Evolutionary conservation across 1,284 basidiomycete species (phyloP).

Genomic region (Rhodofomes roseus): DNA sequence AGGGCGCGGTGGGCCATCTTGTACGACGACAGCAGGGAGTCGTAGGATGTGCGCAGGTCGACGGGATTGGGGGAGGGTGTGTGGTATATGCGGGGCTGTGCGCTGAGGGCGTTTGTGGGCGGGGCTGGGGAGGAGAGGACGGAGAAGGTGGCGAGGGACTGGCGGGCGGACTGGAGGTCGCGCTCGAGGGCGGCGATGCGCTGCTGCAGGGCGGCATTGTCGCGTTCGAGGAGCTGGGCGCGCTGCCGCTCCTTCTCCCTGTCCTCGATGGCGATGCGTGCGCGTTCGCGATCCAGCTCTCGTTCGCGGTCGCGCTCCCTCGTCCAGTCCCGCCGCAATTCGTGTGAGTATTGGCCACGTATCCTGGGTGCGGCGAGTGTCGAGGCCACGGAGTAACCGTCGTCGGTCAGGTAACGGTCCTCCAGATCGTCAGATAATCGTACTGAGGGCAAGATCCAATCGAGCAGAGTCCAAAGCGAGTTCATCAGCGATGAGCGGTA

Average conservation of each 20-base stretch:
- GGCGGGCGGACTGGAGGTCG: slow-evolving; percentile 12
- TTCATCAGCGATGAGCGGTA: slow-evolving; percentile 21
- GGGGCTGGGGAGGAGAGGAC: slow-evolving; percentile 10
- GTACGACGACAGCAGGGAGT: slow-evolving; percentile 18
- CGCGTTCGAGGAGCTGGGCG: slow-evolving; percentile 23
- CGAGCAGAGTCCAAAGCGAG: slow-evolving; percentile 28
- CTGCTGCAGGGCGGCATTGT: slow-evolving; percentile 24
- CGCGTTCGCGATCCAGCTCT: slow-evolving; percentile 16
- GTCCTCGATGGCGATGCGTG: slow-evolving; percentile 10
- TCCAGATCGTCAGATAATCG: slow-evolving; percentile 30
- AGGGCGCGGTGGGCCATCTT: slow-evolving; percentile 22
- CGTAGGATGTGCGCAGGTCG: slow-evolving; percentile 13
- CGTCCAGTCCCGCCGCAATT: slow-evolving; percentile 19
- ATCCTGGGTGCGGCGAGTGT: slow-evolving; percentile 8
- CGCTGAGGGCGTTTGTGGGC: slow-evolving; percentile 5
- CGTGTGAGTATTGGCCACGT: slow-evolving; percentile 12
- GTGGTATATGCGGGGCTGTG: slow-evolving; percentile 4
- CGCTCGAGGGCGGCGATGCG: slow-evolving; percentile 19
- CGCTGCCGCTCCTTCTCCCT: slow-evolving; percentile 23
- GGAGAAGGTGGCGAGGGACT: slow-evolving; percentile 7
- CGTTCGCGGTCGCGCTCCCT: slow-evolving; percentile 14
- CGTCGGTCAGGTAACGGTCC: slow-evolving; percentile 18
- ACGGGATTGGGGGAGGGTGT: slow-evolving; percentile 10
- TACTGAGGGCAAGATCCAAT: slow-evolving; percentile 29
- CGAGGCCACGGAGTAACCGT: slow-evolving; percentile 14